Percentiles rank a stretch among this genome's conserved stretches.
Evolutionary conservation across 2,329 filamentous ascomycete genomes (phyloP).

Genomic region (Hymenoscyphus infarciens): DNA sequence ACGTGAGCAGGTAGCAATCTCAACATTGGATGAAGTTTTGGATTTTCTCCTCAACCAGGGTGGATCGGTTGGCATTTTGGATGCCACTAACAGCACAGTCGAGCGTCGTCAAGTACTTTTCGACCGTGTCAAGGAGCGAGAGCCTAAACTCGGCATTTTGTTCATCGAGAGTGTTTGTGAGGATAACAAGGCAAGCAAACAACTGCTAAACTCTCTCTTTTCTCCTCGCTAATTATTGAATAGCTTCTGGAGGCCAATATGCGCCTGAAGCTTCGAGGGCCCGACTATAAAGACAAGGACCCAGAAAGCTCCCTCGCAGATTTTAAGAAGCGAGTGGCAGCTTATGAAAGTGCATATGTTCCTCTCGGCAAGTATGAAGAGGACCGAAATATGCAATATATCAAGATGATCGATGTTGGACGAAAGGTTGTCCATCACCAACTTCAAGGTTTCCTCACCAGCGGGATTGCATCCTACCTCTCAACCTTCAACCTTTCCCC

Average conservation of each 20-base stretch:
- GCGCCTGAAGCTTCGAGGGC: slow-evolving; percentile 91
- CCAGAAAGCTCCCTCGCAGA: slow-evolving; percentile 79
- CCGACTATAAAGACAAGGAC: slow-evolving; percentile 94
- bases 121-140: slow-evolving; percentile 74
- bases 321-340: slow-evolving; percentile 86
- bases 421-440: slow-evolving; percentile 90
- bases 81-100: slow-evolving; percentile 95
- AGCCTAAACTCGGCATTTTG: slow-evolving; percentile 84
- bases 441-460: slow-evolving; percentile 85
- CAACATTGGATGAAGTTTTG: slow-evolving; percentile 86
- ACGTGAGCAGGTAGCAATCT: slow-evolving; percentile 86
- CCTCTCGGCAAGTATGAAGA: slow-evolving; percentile 91
- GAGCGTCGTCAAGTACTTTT: slow-evolving; percentile 80
- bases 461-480: slow-evolving; percentile 89
- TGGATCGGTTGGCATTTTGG: slow-evolving; percentile 89
- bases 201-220: background rate
- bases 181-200: slow-evolving; percentile 58
- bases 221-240: slow-evolving; percentile 12
- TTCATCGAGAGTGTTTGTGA: slow-evolving; percentile 95
- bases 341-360: slow-evolving; percentile 92
- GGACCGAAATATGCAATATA: slow-evolving; percentile 85
- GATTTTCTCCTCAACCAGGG: slow-evolving; percentile 81
- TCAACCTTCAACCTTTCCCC: slow-evolving; percentile 96
- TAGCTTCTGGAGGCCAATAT: slow-evolving; percentile 88
- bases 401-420: slow-evolving; percentile 94